Evolutionary conservation across 148 eudicot genomes (phyloP), one percentile per base, ranked within the genome.

Genomic region (Gaultheria prostrata): DNA sequence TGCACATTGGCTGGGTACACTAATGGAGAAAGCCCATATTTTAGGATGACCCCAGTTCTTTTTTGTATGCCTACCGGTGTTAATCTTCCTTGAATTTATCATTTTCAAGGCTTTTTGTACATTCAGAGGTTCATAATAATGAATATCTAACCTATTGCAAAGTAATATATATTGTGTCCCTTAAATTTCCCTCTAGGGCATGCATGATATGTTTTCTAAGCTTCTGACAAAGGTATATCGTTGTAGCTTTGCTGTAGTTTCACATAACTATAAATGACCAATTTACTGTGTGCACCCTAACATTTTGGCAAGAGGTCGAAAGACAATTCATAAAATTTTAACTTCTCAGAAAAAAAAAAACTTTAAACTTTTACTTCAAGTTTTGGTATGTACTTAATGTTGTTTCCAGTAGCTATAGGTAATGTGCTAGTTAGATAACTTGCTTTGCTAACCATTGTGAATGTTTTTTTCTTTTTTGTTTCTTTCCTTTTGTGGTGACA

Each of bases 401-500:
- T 69, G 75, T 21, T 3, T 74, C 2, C 21, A 26, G 48, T 46
- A 15, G 24, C 45, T 45, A 39, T 54, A 43, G 61, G 26, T 54
- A 54, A 2, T 18, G 30, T 43, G n/a, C 61, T 21, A n/a, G 78
- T 65, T 21, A 61, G 13, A 77, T 77, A 46, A 67, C 54, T 59
- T 20, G 28, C 76, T 43, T 63, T 51, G 71, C 80, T 50, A 10
- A 70, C 43, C 20, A 70, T 20, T 53, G 17, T 80, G 76, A 59
- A 70, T 48, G 77, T 65, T 70, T 48, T 21, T 43, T 32, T 3
- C 10, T 1, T 71, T 71, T 33, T 80, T 33, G 13, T 48, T 65
- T 10, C 8, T n/a, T 45, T 26, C 1, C 17, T 83, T 81, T 59
- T 77, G 85, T 59, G 32, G 76, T 67, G 63, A 9, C 97, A 94